Conservation (phyloP, 345 rosid genomes). For the Iberis pinnata region DNA sequence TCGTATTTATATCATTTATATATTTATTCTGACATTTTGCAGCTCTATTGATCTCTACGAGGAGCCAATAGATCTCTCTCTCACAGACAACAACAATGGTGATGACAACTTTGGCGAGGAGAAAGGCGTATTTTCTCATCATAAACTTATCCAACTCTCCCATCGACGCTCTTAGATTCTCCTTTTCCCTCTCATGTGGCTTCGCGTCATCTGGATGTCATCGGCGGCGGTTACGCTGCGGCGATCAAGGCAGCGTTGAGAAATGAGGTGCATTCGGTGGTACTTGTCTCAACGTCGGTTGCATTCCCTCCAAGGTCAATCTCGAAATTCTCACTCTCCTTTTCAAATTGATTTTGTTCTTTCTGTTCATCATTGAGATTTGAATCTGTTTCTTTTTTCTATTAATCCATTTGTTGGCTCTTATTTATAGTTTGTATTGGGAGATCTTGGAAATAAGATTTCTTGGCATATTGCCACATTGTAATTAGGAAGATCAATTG, state of each 20-base stretch:
- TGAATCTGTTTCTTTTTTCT: too few species aligned
- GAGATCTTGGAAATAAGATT: too few species aligned
- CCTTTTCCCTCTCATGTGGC: constrained; percentile 50
- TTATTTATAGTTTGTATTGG: too few species aligned
- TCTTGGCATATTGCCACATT: too few species aligned
- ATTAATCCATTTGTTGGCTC: too few species aligned
- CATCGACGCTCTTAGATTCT: constrained; percentile 45
- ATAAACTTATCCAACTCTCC: constrained; percentile 39
- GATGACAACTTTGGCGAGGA: constrained; percentile 64
- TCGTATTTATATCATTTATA: too few species aligned
- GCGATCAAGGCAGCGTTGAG: constrained; percentile 90
- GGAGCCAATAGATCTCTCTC: constrained; percentile 23
- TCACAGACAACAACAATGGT: constrained; percentile 53
- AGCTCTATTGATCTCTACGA: constrained; percentile 23
- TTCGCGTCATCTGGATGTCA: constrained; percentile 66
- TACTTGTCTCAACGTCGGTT: constrained; percentile 89
- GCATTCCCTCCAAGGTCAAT: constrained; percentile 84
- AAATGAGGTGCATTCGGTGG: constrained; percentile 89
- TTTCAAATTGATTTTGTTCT: too few species aligned
- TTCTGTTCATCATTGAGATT: background rate
- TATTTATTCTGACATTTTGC: too few species aligned
- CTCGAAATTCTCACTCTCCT: background rate
- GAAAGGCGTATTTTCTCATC: constrained; percentile 48
- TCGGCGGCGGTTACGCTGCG: constrained; percentile 92
- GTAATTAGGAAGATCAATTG: too few species aligned